These are phyloP conservation scores for Podaxis carcinomalis DNA, from an alignment of 768 basidiomycete genomes.

Conservation along the genomic window DNA sequence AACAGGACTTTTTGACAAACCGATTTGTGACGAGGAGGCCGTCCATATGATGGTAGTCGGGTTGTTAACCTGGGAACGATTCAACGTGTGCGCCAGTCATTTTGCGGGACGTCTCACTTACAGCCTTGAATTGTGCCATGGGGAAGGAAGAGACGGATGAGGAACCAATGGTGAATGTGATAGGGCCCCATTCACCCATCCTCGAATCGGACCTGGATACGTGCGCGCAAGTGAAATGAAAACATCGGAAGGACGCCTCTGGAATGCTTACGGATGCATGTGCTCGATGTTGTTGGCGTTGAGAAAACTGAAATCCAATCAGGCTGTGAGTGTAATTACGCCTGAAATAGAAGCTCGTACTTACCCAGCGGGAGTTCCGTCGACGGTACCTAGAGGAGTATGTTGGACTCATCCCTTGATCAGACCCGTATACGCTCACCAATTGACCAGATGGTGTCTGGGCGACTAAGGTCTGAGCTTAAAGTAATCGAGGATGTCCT, in stretches of 20 bases:
- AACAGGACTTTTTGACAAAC: slow-evolving; percentile 14
- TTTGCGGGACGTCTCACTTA: slow-evolving; percentile 14
- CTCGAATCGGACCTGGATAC: slow-evolving; percentile 35
- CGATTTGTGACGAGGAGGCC: slow-evolving; percentile 38
- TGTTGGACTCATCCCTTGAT: not conserved
- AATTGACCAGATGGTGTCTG: slow-evolving; percentile 40
- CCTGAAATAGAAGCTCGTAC: not conserved
- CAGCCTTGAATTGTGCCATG: slow-evolving; percentile 45
- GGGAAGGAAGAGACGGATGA: slow-evolving; percentile 37
- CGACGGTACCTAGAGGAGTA: slow-evolving; percentile 30
- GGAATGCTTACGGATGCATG: slow-evolving; percentile 39
- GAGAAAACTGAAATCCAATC: slow-evolving; percentile 27
- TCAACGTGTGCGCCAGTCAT: not conserved
- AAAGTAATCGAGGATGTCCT: slow-evolving; percentile 30
- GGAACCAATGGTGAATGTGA: slow-evolving; percentile 40
- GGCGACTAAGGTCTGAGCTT: slow-evolving; percentile 26
- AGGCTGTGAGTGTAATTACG: not conserved
- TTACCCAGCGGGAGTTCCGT: slow-evolving; percentile 41
- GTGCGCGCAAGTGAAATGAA: not conserved
- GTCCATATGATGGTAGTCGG: slow-evolving; percentile 40
- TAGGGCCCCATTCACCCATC: slow-evolving; percentile 43
- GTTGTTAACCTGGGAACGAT: slow-evolving; percentile 30
- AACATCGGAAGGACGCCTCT: not conserved
- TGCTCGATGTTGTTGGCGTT: slow-evolving; percentile 47
- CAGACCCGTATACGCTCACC: slow-evolving; percentile 19